Percentiles rank a stretch among this genome's conserved stretches.
Conservation (phyloP, 305 asterid species). For the Solanum hybrid region DNA sequence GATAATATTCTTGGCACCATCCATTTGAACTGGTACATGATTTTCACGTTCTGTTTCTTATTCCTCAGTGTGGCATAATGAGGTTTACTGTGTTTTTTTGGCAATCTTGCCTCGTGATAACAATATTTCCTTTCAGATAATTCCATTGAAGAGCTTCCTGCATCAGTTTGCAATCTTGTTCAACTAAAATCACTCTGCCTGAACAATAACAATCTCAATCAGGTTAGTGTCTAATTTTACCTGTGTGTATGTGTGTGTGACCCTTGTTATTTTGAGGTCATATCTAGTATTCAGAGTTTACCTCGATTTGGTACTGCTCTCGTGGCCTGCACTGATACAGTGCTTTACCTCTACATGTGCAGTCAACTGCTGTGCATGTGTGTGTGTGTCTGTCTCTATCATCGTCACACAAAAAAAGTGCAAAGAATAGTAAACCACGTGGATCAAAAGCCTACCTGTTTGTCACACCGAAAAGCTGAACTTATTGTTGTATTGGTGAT, state of each 20-base stretch:
- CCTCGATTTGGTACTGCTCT: background rate
- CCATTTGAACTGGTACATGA: background rate
- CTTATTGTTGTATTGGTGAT: background rate
- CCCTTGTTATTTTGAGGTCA: background rate
- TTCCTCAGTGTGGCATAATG: background rate
- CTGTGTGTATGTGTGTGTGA: background rate
- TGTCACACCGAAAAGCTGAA: background rate
- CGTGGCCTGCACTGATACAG: background rate
- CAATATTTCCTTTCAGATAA: constrained; percentile 40
- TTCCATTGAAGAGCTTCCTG: constrained; percentile 76
- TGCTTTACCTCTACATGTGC: background rate
- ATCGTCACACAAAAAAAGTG: background rate
- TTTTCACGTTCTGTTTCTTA: background rate
- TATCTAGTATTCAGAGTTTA: background rate
- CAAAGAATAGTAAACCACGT: background rate
- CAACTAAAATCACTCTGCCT: constrained; percentile 81
- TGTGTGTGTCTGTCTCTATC: background rate
- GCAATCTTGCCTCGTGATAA: background rate
- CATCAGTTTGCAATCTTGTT: constrained; percentile 71
- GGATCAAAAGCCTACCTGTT: background rate
- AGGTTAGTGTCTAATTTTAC: constrained; percentile 29
- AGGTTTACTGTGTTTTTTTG: background rate
- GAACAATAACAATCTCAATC: constrained; percentile 68
- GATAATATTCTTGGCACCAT: background rate
- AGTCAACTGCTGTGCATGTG: background rate